Evolutionary conservation across 1,284 basidiomycete genomes (phyloP).

Genomic region (Sanghuangporus sanghuang): DNA sequence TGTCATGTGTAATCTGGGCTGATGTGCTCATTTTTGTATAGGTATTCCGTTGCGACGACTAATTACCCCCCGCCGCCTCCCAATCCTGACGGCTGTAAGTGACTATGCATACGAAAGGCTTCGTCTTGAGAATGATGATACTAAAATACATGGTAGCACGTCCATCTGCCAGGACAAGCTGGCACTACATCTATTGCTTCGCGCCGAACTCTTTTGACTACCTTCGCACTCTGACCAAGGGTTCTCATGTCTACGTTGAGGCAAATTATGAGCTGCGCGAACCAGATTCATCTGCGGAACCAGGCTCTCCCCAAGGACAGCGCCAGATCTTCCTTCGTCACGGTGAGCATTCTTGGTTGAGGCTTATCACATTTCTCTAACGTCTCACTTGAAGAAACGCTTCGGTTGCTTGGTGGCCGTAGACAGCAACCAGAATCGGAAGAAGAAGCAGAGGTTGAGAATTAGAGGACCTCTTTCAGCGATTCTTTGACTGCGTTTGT

Average conservation of each 20-base stretch:
- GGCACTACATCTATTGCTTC: constrained; percentile 75
- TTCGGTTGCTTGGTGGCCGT: not conserved
- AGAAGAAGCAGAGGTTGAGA: not conserved
- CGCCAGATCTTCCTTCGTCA: constrained; percentile 76
- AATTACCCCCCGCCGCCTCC: constrained; percentile 54
- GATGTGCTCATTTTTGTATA: constrained; percentile 23
- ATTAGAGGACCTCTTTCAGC: not conserved
- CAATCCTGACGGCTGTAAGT: constrained; percentile 57
- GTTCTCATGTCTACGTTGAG: constrained; percentile 71
- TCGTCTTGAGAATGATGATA: not conserved
- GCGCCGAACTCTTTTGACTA: constrained; percentile 49
- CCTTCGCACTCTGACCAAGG: constrained; percentile 59
- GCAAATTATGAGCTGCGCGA: constrained; percentile 70
- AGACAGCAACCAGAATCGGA: not conserved
- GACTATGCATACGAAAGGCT: not conserved
- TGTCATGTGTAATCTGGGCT: not conserved
- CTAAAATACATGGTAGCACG: constrained; percentile 38
- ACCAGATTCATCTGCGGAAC: constrained; percentile 55
- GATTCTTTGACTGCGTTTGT: not conserved
- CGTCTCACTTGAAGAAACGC: not conserved
- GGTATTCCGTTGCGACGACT: constrained; percentile 66
- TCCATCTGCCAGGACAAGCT: constrained; percentile 50
- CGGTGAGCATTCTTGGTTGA: constrained; percentile 38
- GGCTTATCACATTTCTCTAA: not conserved
- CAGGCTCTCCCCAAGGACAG: constrained; percentile 60